A percentile compares a stretch with the other conserved stretches of the same genome.
phyloP scores from a whole-genome alignment of 345 rosid species.

The Stellera chamaejasme region DNA sequence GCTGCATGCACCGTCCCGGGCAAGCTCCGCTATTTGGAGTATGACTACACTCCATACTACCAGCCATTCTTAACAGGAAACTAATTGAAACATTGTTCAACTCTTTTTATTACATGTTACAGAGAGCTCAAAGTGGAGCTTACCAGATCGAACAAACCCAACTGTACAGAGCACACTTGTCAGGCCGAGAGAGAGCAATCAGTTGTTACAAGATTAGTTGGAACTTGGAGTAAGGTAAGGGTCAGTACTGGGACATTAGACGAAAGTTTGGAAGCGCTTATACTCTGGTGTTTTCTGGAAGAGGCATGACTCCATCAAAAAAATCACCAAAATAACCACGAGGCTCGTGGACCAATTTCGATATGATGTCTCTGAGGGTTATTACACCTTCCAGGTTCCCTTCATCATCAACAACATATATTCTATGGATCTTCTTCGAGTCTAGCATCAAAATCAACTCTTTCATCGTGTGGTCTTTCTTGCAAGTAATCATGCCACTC shows the following conservation, averaged over 20 bases:
- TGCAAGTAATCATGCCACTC: conserved; percentile 64
- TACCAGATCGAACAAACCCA: conserved; percentile 1
- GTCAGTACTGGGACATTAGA: not conserved
- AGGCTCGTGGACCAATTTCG: conserved; percentile 86
- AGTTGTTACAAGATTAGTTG: conserved; percentile 18
- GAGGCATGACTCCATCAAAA: conserved; percentile 76
- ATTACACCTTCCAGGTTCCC: conserved; percentile 83
- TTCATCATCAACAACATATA: conserved; percentile 64
- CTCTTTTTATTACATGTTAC: no score
- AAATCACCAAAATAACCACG: conserved; percentile 87
- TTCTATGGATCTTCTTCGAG: conserved; percentile 52
- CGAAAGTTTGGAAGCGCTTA: conserved; percentile 13
- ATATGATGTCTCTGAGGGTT: conserved; percentile 75
- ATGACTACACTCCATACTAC: not conserved
- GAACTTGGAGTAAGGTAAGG: conserved; percentile 3
- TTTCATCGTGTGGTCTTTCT: conserved; percentile 42
- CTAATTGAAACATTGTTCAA: no score
- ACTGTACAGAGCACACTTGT: conserved; percentile 7
- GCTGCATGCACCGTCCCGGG: no score
- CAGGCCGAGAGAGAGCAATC: conserved; percentile 6
- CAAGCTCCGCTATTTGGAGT: no score
- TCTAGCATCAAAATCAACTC: conserved; percentile 68
- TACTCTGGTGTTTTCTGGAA: conserved; percentile 62
- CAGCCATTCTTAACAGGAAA: no score
- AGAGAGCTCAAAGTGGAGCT: no score